Evolutionary conservation across 768 basidiomycete species (phyloP).

Genomic region (Mycena haematopus): DNA sequence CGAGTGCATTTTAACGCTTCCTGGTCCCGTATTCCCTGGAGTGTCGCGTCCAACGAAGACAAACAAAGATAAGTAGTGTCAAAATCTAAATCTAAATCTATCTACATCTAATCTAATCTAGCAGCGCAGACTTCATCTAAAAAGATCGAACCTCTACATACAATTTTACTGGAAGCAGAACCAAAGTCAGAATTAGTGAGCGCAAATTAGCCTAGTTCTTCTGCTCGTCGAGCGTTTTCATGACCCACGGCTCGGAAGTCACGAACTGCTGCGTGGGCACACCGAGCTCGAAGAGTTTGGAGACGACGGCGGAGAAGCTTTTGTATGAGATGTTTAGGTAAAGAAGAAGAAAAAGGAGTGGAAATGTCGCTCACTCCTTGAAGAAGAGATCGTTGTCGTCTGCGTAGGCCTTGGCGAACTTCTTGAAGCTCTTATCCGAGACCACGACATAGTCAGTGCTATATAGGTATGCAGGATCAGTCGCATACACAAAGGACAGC

Average conservation of each 20-base stretch:
- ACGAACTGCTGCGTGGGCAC: slow-evolving; percentile 85
- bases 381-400: slow-evolving; percentile 88
- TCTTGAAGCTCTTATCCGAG: slow-evolving; percentile 93
- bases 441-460: slow-evolving; percentile 89
- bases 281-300: slow-evolving; percentile 90
- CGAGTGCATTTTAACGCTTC: too few relatives aligned
- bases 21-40: too few relatives aligned
- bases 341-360: slow-evolving; percentile 10
- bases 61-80: too few relatives aligned
- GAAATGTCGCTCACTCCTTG: slow-evolving; percentile 75
- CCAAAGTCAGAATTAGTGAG: too few relatives aligned
- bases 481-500: background rate
- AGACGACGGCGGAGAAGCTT: slow-evolving; percentile 85
- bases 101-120: too few relatives aligned
- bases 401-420: slow-evolving; percentile 87
- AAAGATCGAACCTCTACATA: too few relatives aligned
- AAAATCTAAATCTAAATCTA: too few relatives aligned
- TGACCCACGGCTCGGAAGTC: slow-evolving; percentile 73
- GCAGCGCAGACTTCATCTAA: too few relatives aligned
- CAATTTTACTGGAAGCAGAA: too few relatives aligned
- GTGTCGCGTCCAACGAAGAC: too few relatives aligned
- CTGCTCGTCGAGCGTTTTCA: slow-evolving; percentile 65
- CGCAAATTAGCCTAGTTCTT: slow-evolving; percentile 13
- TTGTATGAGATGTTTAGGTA: background rate
- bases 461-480: background rate